These are phyloP conservation scores for Oryza officinalis DNA, from an alignment of 176 grass and related monocot species.

Conservation along the genomic window DNA sequence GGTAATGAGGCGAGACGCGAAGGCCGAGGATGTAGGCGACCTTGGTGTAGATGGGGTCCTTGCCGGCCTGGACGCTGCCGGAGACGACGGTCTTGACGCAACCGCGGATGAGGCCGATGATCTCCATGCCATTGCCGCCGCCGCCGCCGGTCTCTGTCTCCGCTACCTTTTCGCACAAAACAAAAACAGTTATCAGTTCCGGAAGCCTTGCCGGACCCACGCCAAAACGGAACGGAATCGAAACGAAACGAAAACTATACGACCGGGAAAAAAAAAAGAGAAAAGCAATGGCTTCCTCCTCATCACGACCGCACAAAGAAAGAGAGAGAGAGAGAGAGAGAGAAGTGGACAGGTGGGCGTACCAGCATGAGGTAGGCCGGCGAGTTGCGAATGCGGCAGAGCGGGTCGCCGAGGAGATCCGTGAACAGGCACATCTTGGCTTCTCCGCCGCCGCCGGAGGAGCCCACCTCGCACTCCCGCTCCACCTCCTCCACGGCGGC, in stretches of 20 bases:
- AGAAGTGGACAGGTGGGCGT: slow-evolving; percentile 19
- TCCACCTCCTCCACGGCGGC: slow-evolving; percentile 66
- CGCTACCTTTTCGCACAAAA: slow-evolving; percentile 60
- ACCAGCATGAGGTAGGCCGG: slow-evolving; percentile 92
- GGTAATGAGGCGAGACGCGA: slow-evolving; percentile 69
- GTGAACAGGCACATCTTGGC: slow-evolving; percentile 85
- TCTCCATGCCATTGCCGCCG: slow-evolving; percentile 43
- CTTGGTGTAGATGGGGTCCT: slow-evolving; percentile 57
- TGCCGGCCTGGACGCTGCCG: slow-evolving; percentile 13
- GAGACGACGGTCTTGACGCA: slow-evolving; percentile 83
- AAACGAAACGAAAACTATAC: background rate
- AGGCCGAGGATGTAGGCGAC: slow-evolving; percentile 90
- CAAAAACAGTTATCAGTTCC: slow-evolving; percentile 20
- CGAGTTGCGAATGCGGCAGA: slow-evolving; percentile 90
- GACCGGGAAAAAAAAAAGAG: background rate
- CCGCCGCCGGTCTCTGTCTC: slow-evolving; percentile 36
- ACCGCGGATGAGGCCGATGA: slow-evolving; percentile 78
- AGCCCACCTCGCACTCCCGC: slow-evolving; percentile 80
- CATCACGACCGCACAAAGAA: background rate
- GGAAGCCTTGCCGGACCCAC: slow-evolving; percentile 23
- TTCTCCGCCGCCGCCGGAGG: slow-evolving; percentile 35
- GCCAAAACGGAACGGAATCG: background rate
- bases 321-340: too few relatives aligned
- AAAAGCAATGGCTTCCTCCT: background rate
- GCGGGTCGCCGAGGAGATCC: slow-evolving; percentile 89